A percentile compares a stretch with the other conserved stretches of the same genome.
Evolutionary conservation across 164 flowering plant genomes (phyloP).

Genomic region (Litsea cubeba): DNA sequence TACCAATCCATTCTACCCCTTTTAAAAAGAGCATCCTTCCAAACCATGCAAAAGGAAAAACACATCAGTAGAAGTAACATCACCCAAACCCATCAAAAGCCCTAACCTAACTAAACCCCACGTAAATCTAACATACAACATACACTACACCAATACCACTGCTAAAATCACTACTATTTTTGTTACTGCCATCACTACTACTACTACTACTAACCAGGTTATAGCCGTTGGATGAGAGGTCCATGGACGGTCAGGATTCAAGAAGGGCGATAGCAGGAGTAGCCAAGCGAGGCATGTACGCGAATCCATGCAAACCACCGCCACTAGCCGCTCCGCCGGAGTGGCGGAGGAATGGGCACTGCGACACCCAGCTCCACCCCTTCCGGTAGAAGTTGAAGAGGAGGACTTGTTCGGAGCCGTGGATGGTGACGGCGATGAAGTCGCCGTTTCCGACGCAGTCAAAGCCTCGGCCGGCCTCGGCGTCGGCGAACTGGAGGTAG

Average conservation of each 20-base stretch:
- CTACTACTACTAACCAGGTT: neutral
- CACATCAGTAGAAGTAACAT: no score
- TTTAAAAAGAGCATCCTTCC: no score
- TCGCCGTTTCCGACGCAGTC: constrained; percentile 76
- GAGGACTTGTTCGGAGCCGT: constrained; percentile 42
- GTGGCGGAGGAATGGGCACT: constrained; percentile 32
- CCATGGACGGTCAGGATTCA: constrained; percentile 51
- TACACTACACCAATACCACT: no score
- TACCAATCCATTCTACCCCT: no score
- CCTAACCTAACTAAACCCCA: no score
- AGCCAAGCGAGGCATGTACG: constrained; percentile 66
- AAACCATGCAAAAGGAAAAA: no score
- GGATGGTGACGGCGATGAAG: constrained; percentile 43
- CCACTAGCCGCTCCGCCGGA: constrained; percentile 11
- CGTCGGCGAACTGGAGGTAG: constrained; percentile 52
- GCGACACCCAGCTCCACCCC: constrained; percentile 79
- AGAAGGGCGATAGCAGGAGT: constrained; percentile 64
- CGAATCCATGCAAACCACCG: constrained; percentile 54
- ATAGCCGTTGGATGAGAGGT: constrained; percentile 28
- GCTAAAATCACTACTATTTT: no score
- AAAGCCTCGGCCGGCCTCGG: constrained; percentile 62
- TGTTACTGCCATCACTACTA: no score
- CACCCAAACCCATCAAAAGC: no score
- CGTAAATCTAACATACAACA: no score
- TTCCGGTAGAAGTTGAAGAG: constrained; percentile 55